Base-by-base conservation (phyloP, 2,329 filamentous ascomycete species). In the Fusarium sp. region DNA sequence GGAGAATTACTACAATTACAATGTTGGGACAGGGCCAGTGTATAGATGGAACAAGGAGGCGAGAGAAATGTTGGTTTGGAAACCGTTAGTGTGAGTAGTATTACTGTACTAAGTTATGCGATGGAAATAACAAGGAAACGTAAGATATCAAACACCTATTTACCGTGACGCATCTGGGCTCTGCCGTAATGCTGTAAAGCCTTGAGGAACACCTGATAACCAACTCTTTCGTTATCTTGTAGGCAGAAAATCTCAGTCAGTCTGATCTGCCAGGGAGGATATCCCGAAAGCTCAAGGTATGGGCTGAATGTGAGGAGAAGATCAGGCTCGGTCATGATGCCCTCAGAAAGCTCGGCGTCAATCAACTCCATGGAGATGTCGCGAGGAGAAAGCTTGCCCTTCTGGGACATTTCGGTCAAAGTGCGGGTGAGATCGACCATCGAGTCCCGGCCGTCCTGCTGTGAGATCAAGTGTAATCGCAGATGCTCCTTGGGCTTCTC, bases 371-470 rank as follows among this genome's bases (percentile, higher is more conserved):
- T 83, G 53, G 88, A 93, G 71, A 99, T 93, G 72, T 99, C 93
- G 29, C 86, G 82, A 1, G 91, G 84, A 2, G 86, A 85, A 13
- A 99, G 83, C 76, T 97, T 97, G 55, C 88, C 88, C 67, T 89
- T 88, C 75, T 98, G 95, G 7, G 92, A 91, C 95, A 99, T 98
- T 72, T 97, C 92, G 6, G 94, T 87, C 19, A 99, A 82, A 1
- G 96, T 98, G 72, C 93, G 92, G 37, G 95, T 99, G 41, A 99
- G 84, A 75, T 99, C 95, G 36, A 99, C 93, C 61, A 99, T 86
- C 4, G 94, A 97, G 71, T 96, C 92, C 50, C 94, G 87, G 44
- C 95, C 94, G 69, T 99, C 95, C 52, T 94, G 90, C 33, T 88
- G 86, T 13, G 92, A 96, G 46, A 99, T 85, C 35, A 99, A 85